Evolutionary conservation across 129 eudicot genomes (phyloP).

Genomic region (Flaveria sonorensis): DNA sequence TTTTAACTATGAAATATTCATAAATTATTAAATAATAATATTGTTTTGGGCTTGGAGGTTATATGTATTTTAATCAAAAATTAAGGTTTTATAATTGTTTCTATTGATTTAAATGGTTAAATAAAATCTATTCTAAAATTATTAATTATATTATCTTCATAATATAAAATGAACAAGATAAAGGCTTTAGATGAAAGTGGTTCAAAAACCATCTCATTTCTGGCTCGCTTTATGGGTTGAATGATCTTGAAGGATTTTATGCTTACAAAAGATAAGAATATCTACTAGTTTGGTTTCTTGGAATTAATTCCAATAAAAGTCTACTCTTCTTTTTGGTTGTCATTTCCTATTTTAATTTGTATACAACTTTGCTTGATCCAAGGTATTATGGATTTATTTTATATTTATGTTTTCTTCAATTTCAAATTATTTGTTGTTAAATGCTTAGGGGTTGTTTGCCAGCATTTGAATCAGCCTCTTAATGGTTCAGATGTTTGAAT

Average conservation of each 20-base stretch:
- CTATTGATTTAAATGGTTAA: background rate
- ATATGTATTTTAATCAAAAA: no score
- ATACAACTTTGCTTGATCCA: slow-evolving; percentile 18
- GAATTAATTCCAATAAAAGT: slow-evolving; percentile 43
- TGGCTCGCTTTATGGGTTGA: slow-evolving; percentile 31
- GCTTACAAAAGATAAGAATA: slow-evolving; percentile 44
- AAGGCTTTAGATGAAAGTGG: slow-evolving; percentile 19
- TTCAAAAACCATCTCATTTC: slow-evolving; percentile 21
- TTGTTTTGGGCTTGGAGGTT: background rate
- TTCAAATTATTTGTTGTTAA: background rate
- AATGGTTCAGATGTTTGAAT: no score
- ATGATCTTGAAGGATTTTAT: slow-evolving; percentile 52
- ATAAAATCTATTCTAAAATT: background rate
- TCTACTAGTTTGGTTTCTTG: slow-evolving; percentile 32
- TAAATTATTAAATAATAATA: background rate
- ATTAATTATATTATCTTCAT: background rate
- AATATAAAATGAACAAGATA: background rate
- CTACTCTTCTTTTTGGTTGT: slow-evolving; percentile 29
- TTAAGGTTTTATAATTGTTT: background rate
- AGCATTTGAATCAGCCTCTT: no score
- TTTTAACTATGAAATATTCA: background rate
- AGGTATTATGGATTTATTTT: background rate
- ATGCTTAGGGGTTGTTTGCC: no score
- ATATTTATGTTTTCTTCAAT: background rate
- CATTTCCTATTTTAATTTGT: background rate